Evolutionary conservation across 495 filamentous ascomycete species (phyloP).

Genomic region (Viridothelium virens): DNA sequence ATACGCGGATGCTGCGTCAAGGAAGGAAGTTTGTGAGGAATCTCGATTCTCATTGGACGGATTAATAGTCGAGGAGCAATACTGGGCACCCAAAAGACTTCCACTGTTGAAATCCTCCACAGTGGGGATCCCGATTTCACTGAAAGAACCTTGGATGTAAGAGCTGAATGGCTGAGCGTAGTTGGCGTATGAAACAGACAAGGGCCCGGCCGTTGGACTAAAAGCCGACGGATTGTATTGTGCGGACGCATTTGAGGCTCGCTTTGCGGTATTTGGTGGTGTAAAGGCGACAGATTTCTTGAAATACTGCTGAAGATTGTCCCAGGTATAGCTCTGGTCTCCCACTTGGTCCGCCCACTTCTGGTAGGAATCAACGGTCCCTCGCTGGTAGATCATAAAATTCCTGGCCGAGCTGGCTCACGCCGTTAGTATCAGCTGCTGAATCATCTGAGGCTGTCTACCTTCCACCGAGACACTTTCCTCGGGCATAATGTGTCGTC

Average conservation of each 20-base stretch:
- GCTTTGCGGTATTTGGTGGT: slow-evolving; percentile 35
- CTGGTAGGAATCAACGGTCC: slow-evolving; percentile 39
- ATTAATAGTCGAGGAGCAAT: slow-evolving; percentile 32
- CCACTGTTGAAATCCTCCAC: slow-evolving; percentile 29
- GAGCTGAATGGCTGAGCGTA: slow-evolving; percentile 41
- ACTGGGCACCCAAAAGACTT: slow-evolving; percentile 30
- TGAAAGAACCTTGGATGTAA: slow-evolving; percentile 32
- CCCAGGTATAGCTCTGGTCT: slow-evolving; percentile 48
- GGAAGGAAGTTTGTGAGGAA: slow-evolving; percentile 39
- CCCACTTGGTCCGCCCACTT: slow-evolving; percentile 51
- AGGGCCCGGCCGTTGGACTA: slow-evolving; percentile 36
- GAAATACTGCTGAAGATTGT: slow-evolving; percentile 48
- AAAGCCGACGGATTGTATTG: slow-evolving; percentile 38
- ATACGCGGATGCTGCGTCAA: slow-evolving; percentile 27
- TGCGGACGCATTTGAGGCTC: slow-evolving; percentile 39
- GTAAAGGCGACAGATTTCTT: slow-evolving; percentile 47
- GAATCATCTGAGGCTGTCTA: background rate
- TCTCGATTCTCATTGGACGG: slow-evolving; percentile 32
- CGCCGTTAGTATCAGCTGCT: background rate
- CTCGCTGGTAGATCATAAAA: slow-evolving; percentile 31
- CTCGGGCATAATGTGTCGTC: slow-evolving; percentile 26
- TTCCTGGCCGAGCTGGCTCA: slow-evolving; percentile 18
- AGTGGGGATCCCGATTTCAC: slow-evolving; percentile 36
- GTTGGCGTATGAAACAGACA: slow-evolving; percentile 47
- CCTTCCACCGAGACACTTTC: slow-evolving; percentile 25